Evolutionary conservation across 345 rosid genomes (phyloP).

Genomic region (Excoecaria cochinchinensis): DNA sequence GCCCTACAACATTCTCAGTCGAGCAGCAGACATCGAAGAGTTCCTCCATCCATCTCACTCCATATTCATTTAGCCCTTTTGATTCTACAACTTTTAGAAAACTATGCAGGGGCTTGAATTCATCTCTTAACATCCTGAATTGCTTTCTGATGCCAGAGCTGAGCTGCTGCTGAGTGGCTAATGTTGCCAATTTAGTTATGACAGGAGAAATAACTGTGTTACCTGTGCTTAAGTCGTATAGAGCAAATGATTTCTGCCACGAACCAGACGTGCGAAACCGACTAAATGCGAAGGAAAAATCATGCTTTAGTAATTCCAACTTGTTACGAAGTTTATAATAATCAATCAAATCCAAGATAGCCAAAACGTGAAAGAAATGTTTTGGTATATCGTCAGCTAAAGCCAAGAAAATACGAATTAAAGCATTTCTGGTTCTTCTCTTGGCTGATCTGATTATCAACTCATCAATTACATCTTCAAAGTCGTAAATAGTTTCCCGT

Average conservation of each 20-base stretch:
- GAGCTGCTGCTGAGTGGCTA: background rate
- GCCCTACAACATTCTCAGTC: background rate
- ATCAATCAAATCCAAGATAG: background rate
- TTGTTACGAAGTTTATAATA: background rate
- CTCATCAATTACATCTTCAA: background rate
- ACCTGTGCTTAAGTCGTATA: too few relatives aligned
- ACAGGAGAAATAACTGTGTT: too few relatives aligned
- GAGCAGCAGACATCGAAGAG: constrained; percentile 2
- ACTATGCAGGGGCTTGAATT: background rate
- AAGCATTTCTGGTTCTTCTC: background rate
- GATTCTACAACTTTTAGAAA: background rate
- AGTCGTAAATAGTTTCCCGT: background rate
- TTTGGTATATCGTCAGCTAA: background rate
- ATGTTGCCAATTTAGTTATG: too few relatives aligned
- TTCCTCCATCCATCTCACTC: background rate
- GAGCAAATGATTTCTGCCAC: too few relatives aligned
- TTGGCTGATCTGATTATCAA: background rate
- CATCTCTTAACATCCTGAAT: background rate
- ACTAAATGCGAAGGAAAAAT: background rate
- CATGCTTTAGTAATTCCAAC: background rate
- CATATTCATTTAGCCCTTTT: background rate
- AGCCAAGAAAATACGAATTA: background rate
- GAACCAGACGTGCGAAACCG: background rate
- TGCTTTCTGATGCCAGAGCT: background rate
- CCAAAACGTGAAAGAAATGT: background rate